phyloP scores from a whole-genome alignment of 2,329 filamentous ascomycete species.

The Penicillium sp. region DNA sequence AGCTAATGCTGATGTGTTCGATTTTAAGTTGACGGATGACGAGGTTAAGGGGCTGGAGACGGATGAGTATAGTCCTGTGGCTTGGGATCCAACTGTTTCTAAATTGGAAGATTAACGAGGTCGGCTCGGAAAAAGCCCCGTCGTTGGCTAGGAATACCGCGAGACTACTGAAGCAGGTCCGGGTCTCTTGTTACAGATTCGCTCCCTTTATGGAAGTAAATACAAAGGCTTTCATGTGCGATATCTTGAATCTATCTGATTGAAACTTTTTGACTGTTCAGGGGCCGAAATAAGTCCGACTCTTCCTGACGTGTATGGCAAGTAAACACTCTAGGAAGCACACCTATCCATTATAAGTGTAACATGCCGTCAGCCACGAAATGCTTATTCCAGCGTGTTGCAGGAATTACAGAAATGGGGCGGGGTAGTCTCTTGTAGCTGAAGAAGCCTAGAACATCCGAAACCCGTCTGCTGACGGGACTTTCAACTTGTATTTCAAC shows the following conservation, averaged over 20 bases:
- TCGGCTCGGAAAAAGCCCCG: too few relatives aligned
- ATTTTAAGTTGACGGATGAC: slow-evolving; percentile 53
- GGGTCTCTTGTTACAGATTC: too few relatives aligned
- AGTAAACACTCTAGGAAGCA: background rate
- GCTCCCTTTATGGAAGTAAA: too few relatives aligned
- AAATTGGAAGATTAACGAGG: slow-evolving; percentile 9
- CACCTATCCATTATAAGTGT: background rate
- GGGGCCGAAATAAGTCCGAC: background rate
- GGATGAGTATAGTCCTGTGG: slow-evolving; percentile 51
- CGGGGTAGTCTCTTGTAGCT: slow-evolving; percentile 5
- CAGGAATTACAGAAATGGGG: slow-evolving; percentile 4
- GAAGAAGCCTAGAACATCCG: slow-evolving; percentile 6
- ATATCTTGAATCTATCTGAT: too few relatives aligned
- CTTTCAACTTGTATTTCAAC: background rate
- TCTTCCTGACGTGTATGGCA: background rate
- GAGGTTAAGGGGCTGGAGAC: slow-evolving; percentile 55
- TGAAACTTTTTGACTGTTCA: background rate
- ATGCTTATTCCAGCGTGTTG: slow-evolving; percentile 14
- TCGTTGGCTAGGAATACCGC: too few relatives aligned
- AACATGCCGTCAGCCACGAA: slow-evolving; percentile 5
- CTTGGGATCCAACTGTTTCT: slow-evolving; percentile 50
- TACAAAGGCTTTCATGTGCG: too few relatives aligned
- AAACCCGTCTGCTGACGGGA: slow-evolving; percentile 2
- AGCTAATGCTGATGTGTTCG: slow-evolving; percentile 54
- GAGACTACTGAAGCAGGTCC: too few relatives aligned